These are phyloP conservation scores for Nannochloropsis oceanica DNA, from an alignment of 108 stramenopile genomes.

Conservation along the genomic window DNA sequence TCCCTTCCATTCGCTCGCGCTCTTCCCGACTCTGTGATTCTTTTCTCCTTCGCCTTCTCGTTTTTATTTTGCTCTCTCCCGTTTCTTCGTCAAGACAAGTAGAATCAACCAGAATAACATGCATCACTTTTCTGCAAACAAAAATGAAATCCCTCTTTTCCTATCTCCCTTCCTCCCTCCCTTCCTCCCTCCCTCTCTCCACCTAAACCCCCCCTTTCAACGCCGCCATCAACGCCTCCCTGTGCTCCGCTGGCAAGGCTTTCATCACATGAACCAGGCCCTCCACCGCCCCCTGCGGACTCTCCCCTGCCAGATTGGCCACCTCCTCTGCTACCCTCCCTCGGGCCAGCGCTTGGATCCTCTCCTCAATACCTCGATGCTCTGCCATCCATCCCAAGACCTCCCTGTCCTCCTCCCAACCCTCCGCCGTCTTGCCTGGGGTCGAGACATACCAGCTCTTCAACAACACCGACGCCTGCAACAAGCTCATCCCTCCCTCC, in stretches of 20 bases:
- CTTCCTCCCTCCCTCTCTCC: neutral
- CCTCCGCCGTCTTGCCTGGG: neutral
- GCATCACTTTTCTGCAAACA: too few relatives aligned
- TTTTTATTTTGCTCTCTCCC: too few relatives aligned
- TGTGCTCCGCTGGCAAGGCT: neutral
- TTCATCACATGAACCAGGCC: neutral
- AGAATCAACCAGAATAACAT: too few relatives aligned
- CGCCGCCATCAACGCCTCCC: neutral
- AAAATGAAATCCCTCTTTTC: neutral
- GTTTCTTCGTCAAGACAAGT: too few relatives aligned
- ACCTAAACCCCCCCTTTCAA: neutral
- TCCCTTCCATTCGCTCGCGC: too few relatives aligned
- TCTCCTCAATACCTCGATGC: neutral
- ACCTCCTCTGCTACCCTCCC: neutral
- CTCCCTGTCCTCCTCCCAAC: slow-evolving; percentile 24
- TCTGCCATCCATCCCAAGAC: slow-evolving; percentile 25
- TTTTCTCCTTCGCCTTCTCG: too few relatives aligned
- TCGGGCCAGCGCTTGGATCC: neutral
- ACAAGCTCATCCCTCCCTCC: neutral
- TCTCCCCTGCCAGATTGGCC: neutral
- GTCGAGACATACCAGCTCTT: slow-evolving; percentile 11
- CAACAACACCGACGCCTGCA: slow-evolving; percentile 8
- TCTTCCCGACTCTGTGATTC: too few relatives aligned
- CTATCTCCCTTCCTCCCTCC: neutral
- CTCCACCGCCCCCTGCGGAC: neutral